Conservation (phyloP, 2,329 filamentous ascomycete species). For the Trichoderma endophyticum region DNA sequence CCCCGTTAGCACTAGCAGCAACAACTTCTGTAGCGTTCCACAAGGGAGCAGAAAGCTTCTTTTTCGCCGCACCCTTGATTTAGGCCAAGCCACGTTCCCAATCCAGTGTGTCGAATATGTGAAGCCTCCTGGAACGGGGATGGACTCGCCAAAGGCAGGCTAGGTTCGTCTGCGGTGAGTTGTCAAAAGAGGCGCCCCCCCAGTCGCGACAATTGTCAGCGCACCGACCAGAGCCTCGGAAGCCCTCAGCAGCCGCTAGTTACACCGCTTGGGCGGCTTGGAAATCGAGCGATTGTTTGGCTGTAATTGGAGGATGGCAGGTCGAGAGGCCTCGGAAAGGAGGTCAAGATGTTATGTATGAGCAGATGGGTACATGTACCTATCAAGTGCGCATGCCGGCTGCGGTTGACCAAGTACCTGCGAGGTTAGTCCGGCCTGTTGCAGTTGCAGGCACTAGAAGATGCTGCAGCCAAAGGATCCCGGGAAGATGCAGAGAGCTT, state of each 20-base stretch:
- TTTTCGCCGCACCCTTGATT: background rate
- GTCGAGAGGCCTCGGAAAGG: background rate
- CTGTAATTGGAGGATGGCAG: slow-evolving; percentile 10
- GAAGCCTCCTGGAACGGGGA: background rate
- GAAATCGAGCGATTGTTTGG: background rate
- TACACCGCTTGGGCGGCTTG: slow-evolving; percentile 16
- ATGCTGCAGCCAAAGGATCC: slow-evolving; percentile 1
- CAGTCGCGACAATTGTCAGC: slow-evolving; percentile 5
- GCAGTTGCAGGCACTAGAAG: background rate
- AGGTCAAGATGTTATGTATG: background rate
- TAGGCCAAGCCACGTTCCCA: slow-evolving; percentile 12
- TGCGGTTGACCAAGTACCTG: background rate
- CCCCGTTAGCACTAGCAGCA: background rate
- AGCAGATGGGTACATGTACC: background rate
- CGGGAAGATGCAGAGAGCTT: background rate
- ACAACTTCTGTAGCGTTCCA: background rate
- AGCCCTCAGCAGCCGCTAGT: slow-evolving; percentile 9
- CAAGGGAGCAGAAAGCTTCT: background rate
- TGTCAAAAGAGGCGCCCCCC: slow-evolving; percentile 8
- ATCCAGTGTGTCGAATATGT: background rate
- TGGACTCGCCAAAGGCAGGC: background rate
- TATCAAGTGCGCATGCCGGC: background rate
- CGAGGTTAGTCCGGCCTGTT: background rate
- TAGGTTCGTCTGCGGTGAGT: slow-evolving; percentile 11
- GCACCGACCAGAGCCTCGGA: slow-evolving; percentile 10